Evolutionary conservation across 805 yeast genomes (phyloP).

Genomic region (Candida maesae): DNA sequence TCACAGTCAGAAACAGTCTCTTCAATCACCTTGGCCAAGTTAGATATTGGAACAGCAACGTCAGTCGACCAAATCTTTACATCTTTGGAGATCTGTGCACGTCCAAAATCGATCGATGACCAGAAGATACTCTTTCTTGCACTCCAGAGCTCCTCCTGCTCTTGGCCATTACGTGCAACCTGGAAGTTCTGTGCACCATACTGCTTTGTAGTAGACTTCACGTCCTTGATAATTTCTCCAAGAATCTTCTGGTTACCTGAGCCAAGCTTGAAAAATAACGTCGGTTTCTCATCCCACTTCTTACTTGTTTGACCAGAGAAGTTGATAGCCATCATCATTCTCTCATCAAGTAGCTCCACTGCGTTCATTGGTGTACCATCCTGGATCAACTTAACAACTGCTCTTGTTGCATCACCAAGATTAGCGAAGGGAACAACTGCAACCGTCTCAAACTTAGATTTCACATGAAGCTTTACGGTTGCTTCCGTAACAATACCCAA

Average conservation of each 20-base stretch:
- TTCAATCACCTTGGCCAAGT: conserved; percentile 55
- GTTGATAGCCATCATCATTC: conserved; percentile 65
- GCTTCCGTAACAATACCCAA: conserved; percentile 76
- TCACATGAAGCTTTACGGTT: conserved; percentile 63
- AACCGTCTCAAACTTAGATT: conserved; percentile 60
- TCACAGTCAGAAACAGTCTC: conserved; percentile 59
- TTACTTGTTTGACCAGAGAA: conserved; percentile 49
- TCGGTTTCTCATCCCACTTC: conserved; percentile 55
- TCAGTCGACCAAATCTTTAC: conserved; percentile 72
- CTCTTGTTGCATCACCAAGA: conserved; percentile 65
- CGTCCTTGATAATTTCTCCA: conserved; percentile 41
- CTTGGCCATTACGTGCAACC: conserved; percentile 54
- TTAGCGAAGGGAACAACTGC: conserved; percentile 65
- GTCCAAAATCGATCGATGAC: conserved; percentile 65
- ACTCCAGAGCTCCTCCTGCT: conserved; percentile 64
- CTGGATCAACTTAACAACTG: conserved; percentile 59
- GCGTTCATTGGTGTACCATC: conserved; percentile 66
- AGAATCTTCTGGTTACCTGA: conserved; percentile 39
- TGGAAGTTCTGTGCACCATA: conserved; percentile 53
- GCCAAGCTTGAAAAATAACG: conserved; percentile 61
- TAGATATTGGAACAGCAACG: conserved; percentile 76
- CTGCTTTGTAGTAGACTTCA: conserved; percentile 44
- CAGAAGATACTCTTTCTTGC: conserved; percentile 73
- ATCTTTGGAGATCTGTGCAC: conserved; percentile 36
- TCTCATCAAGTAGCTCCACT: conserved; percentile 67